phyloP scores from a whole-genome alignment of 129 eudicot genomes.

The Pittosporum tobira region DNA sequence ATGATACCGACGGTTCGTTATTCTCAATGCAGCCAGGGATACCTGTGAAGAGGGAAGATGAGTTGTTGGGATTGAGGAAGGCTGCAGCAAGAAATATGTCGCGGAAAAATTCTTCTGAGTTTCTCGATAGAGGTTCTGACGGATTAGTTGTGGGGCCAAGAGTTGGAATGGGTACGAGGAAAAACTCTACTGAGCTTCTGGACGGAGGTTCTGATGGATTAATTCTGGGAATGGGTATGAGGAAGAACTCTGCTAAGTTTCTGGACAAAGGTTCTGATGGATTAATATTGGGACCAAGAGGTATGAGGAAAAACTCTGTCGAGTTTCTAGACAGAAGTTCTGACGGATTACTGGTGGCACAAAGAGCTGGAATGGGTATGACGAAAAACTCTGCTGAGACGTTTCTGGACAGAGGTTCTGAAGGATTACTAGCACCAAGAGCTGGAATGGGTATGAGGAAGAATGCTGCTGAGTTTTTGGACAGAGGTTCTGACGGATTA shows the following conservation, averaged over 20 bases:
- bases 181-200: no score
- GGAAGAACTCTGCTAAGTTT: conserved; percentile 38
- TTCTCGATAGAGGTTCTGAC: conserved; percentile 29
- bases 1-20: conserved; percentile 37
- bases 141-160: conserved; percentile 33
- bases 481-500: conserved; percentile 31
- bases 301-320: no score
- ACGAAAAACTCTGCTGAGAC: no score
- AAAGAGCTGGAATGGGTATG: no score
- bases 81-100: conserved; percentile 31
- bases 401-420: no score
- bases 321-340: no score
- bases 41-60: conserved; percentile 40
- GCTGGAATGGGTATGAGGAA: no score
- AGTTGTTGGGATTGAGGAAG: conserved; percentile 51
- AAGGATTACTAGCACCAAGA: no score
- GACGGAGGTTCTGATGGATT: no score
- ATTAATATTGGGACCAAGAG: conserved; percentile 34
- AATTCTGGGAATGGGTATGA: no score
- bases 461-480: conserved; percentile 37
- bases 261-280: conserved; percentile 32
- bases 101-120: conserved; percentile 33
- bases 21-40: conserved; percentile 53
- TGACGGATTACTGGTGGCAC: no score
- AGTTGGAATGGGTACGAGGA: conserved; percentile 73